These are phyloP conservation scores for Aspergillus flavus DNA, from an alignment of 2,329 filamentous ascomycete species.

Conservation along the genomic window DNA sequence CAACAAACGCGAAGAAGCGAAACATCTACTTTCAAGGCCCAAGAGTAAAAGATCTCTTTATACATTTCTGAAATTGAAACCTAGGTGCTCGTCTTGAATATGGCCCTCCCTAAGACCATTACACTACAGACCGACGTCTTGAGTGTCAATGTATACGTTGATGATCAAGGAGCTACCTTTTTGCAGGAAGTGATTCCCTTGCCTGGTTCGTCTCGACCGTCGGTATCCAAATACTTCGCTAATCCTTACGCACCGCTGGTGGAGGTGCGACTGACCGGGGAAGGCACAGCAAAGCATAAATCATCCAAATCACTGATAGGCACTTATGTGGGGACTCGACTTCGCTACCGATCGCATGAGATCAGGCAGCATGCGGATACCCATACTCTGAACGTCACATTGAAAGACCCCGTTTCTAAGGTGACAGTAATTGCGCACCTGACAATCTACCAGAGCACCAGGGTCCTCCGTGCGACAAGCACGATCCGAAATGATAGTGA, in stretches of 20 bases:
- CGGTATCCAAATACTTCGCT: conserved; percentile 10
- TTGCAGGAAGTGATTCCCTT: conserved; percentile 10
- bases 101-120: conserved; percentile 4
- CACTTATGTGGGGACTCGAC: conserved; percentile 24
- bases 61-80: background rate
- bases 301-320: conserved; percentile 30
- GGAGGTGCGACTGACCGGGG: conserved; percentile 27
- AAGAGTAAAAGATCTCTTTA: background rate
- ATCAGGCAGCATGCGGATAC: background rate
- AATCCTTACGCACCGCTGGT: conserved; percentile 19
- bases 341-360: conserved; percentile 26
- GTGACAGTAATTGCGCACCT: conserved; percentile 25
- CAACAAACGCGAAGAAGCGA: background rate
- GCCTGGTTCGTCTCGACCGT: background rate
- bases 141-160: conserved; percentile 6
- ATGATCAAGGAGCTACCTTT: conserved; percentile 9
- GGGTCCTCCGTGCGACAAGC: conserved; percentile 22
- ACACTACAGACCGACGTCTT: conserved; percentile 5
- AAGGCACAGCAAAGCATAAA: conserved; percentile 28
- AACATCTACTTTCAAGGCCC: background rate
- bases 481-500: conserved; percentile 25
- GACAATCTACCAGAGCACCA: conserved; percentile 19
- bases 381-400: conserved; percentile 20
- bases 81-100: background rate
- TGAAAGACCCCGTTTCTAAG: conserved; percentile 18